Evolutionary conservation across 1,284 basidiomycete genomes (phyloP), one percentile per base, ranked within the genome.

Genomic region (Sanghuangporus baumii): DNA sequence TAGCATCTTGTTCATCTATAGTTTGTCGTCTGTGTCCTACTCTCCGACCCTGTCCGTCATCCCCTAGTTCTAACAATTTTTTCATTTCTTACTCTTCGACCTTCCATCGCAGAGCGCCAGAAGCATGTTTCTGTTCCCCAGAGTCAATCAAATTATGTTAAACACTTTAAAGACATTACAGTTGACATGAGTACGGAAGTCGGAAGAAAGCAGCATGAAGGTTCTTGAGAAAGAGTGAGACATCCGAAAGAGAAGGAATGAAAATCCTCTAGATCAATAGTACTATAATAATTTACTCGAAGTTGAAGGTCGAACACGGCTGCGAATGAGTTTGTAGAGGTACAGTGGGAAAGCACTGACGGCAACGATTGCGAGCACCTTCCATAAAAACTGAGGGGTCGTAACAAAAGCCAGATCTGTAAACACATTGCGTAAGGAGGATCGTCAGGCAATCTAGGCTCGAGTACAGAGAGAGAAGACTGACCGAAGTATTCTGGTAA

Each of bases 401-500:
- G 97, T 77, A 23, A 99, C 96, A 71, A 99, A 99, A 2, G 87
- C 82, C 52, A 98, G 83, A 77, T 99, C 96, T 97, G 61, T 20
- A 23, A 51, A 16, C 26, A 37, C 8, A n/a, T n/a, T 7, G 20
- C 4, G 43, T 46, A 16, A 46, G 43, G 16, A n/a, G 8, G 16
- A 18, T 46, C 26, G 43, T 46, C 43, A n/a, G 20, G 20, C 8
- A 46, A n/a, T 7, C 20, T 18, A 46, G 16, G 14, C 43, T 46
- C 3, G n/a, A n/a, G 6, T 4, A 41, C 9, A 9, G 40, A 50
- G 4, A 36, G 31, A 36, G 41, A 41, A 58, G 2, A 79, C 89
- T 65, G 61, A 96, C 95, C 95, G 73, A 99, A 99, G 75, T 95
- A 99, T 75, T 96, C 95, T 0, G 95, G 97, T 57, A 99, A 76